These are phyloP conservation scores for Chlorella ohadii DNA, from an alignment of 139 green algal species.

Conservation along the genomic window DNA sequence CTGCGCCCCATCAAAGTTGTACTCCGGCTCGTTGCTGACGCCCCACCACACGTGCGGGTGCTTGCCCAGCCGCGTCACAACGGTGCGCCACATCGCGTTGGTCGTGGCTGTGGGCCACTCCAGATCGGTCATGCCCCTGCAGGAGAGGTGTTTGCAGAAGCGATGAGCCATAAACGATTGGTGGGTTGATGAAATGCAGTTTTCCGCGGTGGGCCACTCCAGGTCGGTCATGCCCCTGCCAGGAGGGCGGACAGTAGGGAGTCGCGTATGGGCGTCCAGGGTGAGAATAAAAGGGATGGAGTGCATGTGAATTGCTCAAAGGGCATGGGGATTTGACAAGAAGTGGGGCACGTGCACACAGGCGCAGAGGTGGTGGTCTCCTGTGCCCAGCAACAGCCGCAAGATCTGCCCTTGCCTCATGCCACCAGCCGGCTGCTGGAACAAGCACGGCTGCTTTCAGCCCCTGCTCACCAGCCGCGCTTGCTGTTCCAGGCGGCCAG, in stretches of 20 bases:
- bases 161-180: too few relatives aligned
- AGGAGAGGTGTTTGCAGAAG: neutral
- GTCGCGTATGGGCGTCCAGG: too few relatives aligned
- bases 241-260: too few relatives aligned
- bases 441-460: neutral
- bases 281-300: too few relatives aligned
- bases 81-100: neutral
- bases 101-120: neutral
- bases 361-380: too few relatives aligned
- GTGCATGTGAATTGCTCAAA: too few relatives aligned
- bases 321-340: too few relatives aligned
- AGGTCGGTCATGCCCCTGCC: slow-evolving; percentile 7
- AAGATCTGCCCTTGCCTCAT: too few relatives aligned
- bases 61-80: neutral
- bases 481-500: slow-evolving; percentile 1
- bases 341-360: too few relatives aligned
- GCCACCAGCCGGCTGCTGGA: too few relatives aligned
- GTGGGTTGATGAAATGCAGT: too few relatives aligned
- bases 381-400: too few relatives aligned
- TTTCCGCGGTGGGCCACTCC: neutral
- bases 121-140: slow-evolving; percentile 1
- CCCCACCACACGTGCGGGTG: slow-evolving; percentile 18
- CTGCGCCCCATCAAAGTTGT: slow-evolving; percentile 3
- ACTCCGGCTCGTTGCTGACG: slow-evolving; percentile 3
- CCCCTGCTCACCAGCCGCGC: neutral